These are phyloP conservation scores for Boletus huronensis DNA, from an alignment of 768 basidiomycete species.

Conservation along the genomic window DNA sequence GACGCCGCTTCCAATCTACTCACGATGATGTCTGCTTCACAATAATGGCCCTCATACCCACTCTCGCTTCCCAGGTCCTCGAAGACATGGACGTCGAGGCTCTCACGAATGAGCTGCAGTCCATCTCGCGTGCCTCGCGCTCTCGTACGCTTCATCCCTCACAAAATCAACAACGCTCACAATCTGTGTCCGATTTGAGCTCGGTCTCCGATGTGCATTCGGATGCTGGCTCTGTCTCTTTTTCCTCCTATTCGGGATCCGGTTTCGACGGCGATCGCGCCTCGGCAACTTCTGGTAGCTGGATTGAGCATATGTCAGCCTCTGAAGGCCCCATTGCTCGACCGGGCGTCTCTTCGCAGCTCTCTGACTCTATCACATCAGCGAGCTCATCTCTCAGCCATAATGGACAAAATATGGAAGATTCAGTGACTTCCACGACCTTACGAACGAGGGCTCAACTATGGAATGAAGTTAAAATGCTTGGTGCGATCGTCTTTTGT, in stretches of 20 bases:
- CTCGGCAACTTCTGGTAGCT: constrained; percentile 38
- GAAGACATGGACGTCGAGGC: constrained; percentile 74
- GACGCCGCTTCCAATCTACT: constrained; percentile 69
- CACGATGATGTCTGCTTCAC: constrained; percentile 78
- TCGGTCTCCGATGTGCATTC: constrained; percentile 40
- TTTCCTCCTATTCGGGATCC: constrained; percentile 39
- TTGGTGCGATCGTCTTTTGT: constrained; percentile 49
- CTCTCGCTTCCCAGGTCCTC: constrained; percentile 62
- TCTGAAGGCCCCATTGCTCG: constrained; percentile 6
- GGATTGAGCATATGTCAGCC: constrained; percentile 42
- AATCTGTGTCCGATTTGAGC: constrained; percentile 38
- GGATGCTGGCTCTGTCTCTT: constrained; percentile 41
- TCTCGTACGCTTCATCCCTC: constrained; percentile 12
- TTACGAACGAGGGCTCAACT: constrained; percentile 71
- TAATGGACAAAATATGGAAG: constrained; percentile 2
- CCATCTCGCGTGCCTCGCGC: constrained; percentile 37
- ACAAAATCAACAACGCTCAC: constrained; percentile 18
- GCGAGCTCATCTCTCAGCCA: constrained; percentile 34
- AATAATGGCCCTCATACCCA: constrained; percentile 64
- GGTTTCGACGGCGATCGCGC: constrained; percentile 37
- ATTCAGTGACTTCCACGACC: constrained; percentile 10
- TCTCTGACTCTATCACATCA: constrained; percentile 43
- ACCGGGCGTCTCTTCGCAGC: constrained; percentile 12
- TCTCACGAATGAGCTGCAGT: constrained; percentile 55
- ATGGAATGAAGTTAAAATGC: constrained; percentile 89